Evolutionary conservation across 495 filamentous ascomycete species (phyloP).

Genomic region (Podospora tetraspora): DNA sequence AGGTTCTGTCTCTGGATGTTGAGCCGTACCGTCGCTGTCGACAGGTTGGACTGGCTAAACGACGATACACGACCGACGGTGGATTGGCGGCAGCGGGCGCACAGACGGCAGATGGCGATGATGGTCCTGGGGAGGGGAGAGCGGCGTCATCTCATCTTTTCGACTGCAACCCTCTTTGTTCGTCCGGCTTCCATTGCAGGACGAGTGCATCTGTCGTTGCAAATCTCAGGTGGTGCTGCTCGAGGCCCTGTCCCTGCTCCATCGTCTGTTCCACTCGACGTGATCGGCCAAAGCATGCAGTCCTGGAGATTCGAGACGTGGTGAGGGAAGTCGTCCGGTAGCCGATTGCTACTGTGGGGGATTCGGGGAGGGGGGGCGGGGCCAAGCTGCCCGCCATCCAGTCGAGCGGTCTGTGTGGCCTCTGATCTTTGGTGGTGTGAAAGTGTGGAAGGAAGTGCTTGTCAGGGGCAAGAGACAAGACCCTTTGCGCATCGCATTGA

Average conservation of each 20-base stretch:
- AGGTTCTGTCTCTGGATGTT: slow-evolving; percentile 13
- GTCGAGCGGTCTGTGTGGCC: slow-evolving; percentile 6
- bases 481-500: slow-evolving; percentile 14
- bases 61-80: slow-evolving; percentile 7
- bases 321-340: neutral
- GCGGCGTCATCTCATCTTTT: neutral
- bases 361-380: too few relatives aligned
- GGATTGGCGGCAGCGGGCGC: slow-evolving; percentile 20
- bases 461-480: neutral
- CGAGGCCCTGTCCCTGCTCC: slow-evolving; percentile 5
- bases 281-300: slow-evolving; percentile 6
- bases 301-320: neutral
- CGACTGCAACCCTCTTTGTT: neutral
- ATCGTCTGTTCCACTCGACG: slow-evolving; percentile 9
- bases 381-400: too few relatives aligned
- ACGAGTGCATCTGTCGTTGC: neutral
- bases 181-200: neutral
- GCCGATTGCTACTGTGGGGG: neutral
- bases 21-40: slow-evolving; percentile 18
- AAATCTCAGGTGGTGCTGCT: neutral
- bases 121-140: neutral
- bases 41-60: slow-evolving; percentile 23
- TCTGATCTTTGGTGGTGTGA: neutral
- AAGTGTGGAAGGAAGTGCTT: neutral
- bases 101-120: slow-evolving; percentile 17